Percentiles rank a stretch among this genome's conserved stretches.
phyloP scores from a whole-genome alignment of 1,284 basidiomycete genomes.

The Cerioporus squamosus region DNA sequence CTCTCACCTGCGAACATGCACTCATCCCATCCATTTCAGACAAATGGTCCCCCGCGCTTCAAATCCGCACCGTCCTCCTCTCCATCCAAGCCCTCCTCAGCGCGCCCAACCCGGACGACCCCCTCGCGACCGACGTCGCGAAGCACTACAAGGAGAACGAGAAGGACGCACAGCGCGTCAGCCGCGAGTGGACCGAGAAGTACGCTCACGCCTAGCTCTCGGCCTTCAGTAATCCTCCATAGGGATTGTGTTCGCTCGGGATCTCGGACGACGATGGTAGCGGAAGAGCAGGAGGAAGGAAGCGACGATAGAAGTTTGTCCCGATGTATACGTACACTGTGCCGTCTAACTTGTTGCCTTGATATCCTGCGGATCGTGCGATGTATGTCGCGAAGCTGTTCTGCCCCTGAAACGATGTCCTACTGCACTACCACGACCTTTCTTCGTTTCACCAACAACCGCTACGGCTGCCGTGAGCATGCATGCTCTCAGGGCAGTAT shows the following conservation, averaged over 20 bases:
- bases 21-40: conserved; percentile 51
- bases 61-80: conserved; percentile 96
- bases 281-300: background rate
- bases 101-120: conserved; percentile 98
- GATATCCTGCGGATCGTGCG: background rate
- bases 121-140: conserved; percentile 96
- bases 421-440: no score
- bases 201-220: conserved; percentile 55
- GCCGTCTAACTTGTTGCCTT: background rate
- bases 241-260: background rate
- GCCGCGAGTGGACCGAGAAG: conserved; percentile 90
- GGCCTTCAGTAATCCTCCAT: background rate
- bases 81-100: conserved; percentile 96
- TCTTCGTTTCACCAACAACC: no score
- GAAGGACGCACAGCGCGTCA: conserved; percentile 87
- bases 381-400: background rate
- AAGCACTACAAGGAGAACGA: conserved; percentile 99
- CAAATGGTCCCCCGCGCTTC: conserved; percentile 98
- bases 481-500: no score
- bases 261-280: background rate
- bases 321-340: background rate
- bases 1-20: no score
- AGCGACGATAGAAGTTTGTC: background rate
- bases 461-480: no score
- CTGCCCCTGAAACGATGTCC: no score